A percentile compares a stretch with the other conserved stretches of the same genome.
Conservation (phyloP, 2,329 filamentous ascomycete species). For the Alternaria sp. region DNA sequence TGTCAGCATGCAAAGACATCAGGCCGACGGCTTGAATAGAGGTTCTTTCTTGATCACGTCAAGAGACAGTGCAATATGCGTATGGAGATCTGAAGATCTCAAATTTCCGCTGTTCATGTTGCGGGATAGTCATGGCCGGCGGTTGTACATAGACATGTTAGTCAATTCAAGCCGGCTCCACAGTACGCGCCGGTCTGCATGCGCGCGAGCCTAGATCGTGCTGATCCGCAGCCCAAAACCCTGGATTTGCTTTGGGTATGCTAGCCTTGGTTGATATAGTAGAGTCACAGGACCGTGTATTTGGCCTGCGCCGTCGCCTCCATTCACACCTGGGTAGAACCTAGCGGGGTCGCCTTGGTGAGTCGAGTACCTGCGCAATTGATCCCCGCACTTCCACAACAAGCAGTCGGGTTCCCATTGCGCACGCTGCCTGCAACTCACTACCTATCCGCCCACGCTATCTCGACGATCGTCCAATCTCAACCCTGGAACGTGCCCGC, state of each 20-base stretch:
- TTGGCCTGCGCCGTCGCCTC: not conserved
- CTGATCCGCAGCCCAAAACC: conserved; percentile 12
- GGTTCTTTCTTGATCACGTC: not conserved
- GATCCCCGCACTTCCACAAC: not conserved
- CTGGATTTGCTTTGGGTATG: conserved; percentile 2
- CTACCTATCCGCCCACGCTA: conserved; percentile 1
- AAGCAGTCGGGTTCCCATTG: not conserved
- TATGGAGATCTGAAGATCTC: not conserved
- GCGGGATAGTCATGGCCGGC: not conserved
- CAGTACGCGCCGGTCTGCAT: conserved; percentile 11
- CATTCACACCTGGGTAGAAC: not conserved
- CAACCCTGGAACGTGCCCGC: not conserved
- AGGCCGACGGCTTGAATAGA: not conserved
- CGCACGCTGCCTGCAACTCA: not conserved
- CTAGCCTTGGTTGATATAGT: not conserved
- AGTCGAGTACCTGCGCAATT: not conserved
- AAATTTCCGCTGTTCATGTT: not conserved
- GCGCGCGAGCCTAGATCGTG: conserved; percentile 10
- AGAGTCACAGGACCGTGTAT: conserved; percentile 11
- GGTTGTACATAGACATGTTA: not conserved
- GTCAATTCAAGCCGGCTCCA: conserved; percentile 14
- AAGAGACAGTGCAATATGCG: not conserved
- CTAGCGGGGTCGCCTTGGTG: conserved; percentile 1
- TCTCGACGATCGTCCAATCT: not conserved
- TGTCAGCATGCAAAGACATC: not conserved